Evolutionary conservation across 495 filamentous ascomycete genomes (phyloP).

Genomic region (Podospora comata): DNA sequence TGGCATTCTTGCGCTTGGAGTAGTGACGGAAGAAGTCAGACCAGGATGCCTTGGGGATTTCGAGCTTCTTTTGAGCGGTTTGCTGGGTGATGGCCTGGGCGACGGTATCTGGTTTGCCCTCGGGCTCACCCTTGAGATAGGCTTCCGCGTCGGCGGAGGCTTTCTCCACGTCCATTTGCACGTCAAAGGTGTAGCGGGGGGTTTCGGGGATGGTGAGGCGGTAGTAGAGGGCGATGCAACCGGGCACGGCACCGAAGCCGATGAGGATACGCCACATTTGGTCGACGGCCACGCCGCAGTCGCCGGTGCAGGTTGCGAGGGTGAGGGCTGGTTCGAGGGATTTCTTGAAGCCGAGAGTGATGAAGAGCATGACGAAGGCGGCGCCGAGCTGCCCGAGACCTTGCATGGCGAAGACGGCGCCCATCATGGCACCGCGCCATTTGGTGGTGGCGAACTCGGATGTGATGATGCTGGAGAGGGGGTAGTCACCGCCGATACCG

Average conservation of each 20-base stretch:
- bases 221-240: conserved; percentile 73
- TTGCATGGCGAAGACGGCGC: conserved; percentile 81
- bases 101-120: conserved; percentile 63
- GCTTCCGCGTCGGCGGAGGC: conserved; percentile 62
- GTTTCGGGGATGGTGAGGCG: conserved; percentile 84
- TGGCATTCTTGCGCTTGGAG: conserved; percentile 61
- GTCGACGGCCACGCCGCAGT: conserved; percentile 68
- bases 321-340: conserved; percentile 53
- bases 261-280: conserved; percentile 83
- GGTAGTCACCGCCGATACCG: conserved; percentile 85
- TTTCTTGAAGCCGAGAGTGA: conserved; percentile 69
- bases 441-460: conserved; percentile 77
- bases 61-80: conserved; percentile 45
- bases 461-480: conserved; percentile 78
- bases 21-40: conserved; percentile 64
- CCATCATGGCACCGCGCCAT: conserved; percentile 78
- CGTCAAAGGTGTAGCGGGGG: conserved; percentile 75
- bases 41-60: conserved; percentile 61
- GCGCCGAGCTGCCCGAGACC: conserved; percentile 72
- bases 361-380: conserved; percentile 67
- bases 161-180: conserved; percentile 72
- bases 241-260: conserved; percentile 77
- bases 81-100: conserved; percentile 49
- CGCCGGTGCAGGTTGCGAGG: conserved; percentile 56
- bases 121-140: conserved; percentile 55